phyloP scores from a whole-genome alignment of 2,329 filamentous ascomycete species.

The Macrophomina pseudophaseolina region DNA sequence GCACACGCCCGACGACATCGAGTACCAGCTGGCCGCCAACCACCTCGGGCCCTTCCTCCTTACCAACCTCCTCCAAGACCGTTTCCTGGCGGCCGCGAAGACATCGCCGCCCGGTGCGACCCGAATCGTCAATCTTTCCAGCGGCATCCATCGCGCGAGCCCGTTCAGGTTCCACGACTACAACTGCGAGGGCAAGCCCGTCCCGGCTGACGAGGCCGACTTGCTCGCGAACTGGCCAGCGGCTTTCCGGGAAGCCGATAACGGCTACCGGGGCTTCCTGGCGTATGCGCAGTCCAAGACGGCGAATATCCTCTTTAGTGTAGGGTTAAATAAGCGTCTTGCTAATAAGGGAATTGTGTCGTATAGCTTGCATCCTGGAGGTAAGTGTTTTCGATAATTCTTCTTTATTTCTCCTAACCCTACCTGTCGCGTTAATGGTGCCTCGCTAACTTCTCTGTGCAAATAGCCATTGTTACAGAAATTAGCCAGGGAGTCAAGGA shows the following conservation, averaged over 20 bases:
- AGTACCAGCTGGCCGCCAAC: conserved; percentile 53
- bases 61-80: conserved; percentile 50
- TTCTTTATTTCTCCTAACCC: too few relatives aligned
- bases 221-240: background rate
- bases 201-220: background rate
- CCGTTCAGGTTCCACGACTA: conserved; percentile 31
- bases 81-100: conserved; percentile 41
- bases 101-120: conserved; percentile 30
- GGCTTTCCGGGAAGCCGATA: background rate
- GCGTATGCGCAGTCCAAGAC: conserved; percentile 35
- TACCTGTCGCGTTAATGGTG: too few relatives aligned
- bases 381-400: background rate
- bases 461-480: background rate
- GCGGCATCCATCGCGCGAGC: conserved; percentile 29
- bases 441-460: too few relatives aligned
- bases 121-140: conserved; percentile 38
- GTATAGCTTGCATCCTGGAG: conserved; percentile 40
- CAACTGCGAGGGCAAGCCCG: conserved; percentile 28
- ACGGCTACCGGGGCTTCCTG: conserved; percentile 15
- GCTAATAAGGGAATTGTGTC: conserved; percentile 32
- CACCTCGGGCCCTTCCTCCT: conserved; percentile 53
- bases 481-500: background rate
- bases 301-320: conserved; percentile 36
- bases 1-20: conserved; percentile 49
- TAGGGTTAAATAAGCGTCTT: conserved; percentile 34